Evolutionary conservation across 2,329 filamentous ascomycete genomes (phyloP).

Genomic region (Didymellaceae sp.): DNA sequence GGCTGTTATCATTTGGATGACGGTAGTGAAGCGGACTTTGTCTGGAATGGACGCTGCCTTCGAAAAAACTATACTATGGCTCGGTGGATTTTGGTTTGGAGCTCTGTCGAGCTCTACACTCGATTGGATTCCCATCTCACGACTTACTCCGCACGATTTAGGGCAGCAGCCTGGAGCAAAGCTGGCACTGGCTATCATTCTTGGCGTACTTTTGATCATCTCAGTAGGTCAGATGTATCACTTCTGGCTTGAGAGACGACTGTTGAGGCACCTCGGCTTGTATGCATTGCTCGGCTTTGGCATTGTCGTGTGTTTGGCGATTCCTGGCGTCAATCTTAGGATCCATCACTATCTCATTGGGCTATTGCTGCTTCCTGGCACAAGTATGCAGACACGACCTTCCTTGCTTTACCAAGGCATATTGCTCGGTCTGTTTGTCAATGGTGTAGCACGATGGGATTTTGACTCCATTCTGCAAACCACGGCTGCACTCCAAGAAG

Average conservation of each 20-base stretch:
- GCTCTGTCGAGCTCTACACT: slow-evolving; percentile 94
- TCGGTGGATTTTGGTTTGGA: slow-evolving; percentile 88
- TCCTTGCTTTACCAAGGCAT: slow-evolving; percentile 47
- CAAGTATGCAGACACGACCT: slow-evolving; percentile 44
- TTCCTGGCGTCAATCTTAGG: slow-evolving; percentile 80
- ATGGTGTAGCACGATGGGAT: slow-evolving; percentile 47
- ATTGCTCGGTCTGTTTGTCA: slow-evolving; percentile 46
- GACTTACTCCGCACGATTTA: slow-evolving; percentile 86
- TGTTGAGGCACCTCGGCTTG: slow-evolving; percentile 77
- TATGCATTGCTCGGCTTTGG: slow-evolving; percentile 71
- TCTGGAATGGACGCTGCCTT: slow-evolving; percentile 76
- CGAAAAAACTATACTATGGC: slow-evolving; percentile 87
- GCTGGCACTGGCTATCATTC: slow-evolving; percentile 76
- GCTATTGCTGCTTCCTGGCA: slow-evolving; percentile 45
- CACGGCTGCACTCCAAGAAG: slow-evolving; percentile 68
- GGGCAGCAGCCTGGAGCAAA: slow-evolving; percentile 87
- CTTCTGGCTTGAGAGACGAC: slow-evolving; percentile 82
- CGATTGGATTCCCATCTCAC: slow-evolving; percentile 87
- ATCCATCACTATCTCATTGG: slow-evolving; percentile 73
- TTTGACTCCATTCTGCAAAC: slow-evolving; percentile 77
- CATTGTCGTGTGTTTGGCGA: slow-evolving; percentile 71
- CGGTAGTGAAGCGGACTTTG: slow-evolving; percentile 77
- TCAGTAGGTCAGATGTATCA: slow-evolving; percentile 79
- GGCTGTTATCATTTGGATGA: slow-evolving; percentile 83
- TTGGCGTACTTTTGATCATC: slow-evolving; percentile 71